Evolutionary conservation across 2,329 filamentous ascomycete species (phyloP).

Genomic region (Xylariales sp.): DNA sequence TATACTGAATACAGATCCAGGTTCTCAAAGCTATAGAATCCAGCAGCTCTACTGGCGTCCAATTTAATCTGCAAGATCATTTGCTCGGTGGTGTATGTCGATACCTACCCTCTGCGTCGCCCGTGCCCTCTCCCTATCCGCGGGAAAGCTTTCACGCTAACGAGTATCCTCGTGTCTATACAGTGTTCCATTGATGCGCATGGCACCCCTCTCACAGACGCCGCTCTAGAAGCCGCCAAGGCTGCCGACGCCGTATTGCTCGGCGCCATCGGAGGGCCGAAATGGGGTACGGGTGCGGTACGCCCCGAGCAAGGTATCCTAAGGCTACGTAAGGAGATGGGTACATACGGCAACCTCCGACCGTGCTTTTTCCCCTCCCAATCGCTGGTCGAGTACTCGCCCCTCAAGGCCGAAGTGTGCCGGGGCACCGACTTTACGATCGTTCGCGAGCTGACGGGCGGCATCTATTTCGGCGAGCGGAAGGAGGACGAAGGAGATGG

Average conservation of each 20-base stretch:
- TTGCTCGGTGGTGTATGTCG: conserved; percentile 78
- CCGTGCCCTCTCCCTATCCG: not conserved
- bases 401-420: conserved; percentile 87
- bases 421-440: conserved; percentile 91
- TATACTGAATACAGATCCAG: conserved; percentile 56
- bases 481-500: conserved; percentile 82
- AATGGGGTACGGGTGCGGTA: conserved; percentile 92
- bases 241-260: conserved; percentile 89
- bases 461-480: conserved; percentile 94
- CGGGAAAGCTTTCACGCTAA: not conserved
- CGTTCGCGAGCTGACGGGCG: conserved; percentile 89
- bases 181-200: conserved; percentile 90
- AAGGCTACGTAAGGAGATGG: conserved; percentile 90
- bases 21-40: conserved; percentile 83
- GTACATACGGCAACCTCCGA: conserved; percentile 92
- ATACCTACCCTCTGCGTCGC: not conserved
- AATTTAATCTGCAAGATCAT: conserved; percentile 92
- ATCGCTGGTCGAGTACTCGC: conserved; percentile 83
- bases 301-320: conserved; percentile 94
- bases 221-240: conserved; percentile 85
- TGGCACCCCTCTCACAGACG: conserved; percentile 82
- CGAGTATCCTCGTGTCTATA: conserved; percentile 8
- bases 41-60: conserved; percentile 72
- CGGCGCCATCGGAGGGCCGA: conserved; percentile 92
- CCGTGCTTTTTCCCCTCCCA: conserved; percentile 96